phyloP scores from a whole-genome alignment of 2,329 filamentous ascomycete genomes.

The Phialemonium atrogriseum region DNA sequence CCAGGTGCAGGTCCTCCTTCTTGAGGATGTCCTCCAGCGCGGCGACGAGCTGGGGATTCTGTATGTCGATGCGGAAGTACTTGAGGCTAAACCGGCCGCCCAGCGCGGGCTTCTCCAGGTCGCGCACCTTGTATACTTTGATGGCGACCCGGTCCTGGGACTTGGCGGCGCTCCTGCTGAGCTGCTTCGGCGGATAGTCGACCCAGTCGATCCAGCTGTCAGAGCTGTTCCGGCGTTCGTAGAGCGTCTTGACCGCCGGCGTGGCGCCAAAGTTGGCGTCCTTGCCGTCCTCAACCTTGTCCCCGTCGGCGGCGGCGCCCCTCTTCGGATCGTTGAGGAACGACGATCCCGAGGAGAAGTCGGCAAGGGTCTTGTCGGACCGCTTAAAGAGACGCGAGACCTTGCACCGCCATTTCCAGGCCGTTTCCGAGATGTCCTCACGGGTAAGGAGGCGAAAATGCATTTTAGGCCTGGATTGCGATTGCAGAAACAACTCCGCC shows the following conservation, averaged over 20 bases:
- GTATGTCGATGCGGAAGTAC: slow-evolving; percentile 31
- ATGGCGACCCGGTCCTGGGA: slow-evolving; percentile 32
- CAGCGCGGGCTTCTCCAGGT: slow-evolving; percentile 29
- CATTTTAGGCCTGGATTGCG: too few species aligned
- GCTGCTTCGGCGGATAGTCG: slow-evolving; percentile 31
- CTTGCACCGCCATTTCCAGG: slow-evolving; percentile 18
- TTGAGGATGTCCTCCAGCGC: slow-evolving; percentile 34
- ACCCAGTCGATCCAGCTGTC: slow-evolving; percentile 25
- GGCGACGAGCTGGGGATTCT: slow-evolving; percentile 31
- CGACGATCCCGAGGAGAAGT: too few species aligned
- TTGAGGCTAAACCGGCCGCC: slow-evolving; percentile 27
- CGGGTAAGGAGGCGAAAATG: too few species aligned
- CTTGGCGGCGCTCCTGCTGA: slow-evolving; percentile 26
- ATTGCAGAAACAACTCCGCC: too few species aligned
- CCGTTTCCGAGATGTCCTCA: slow-evolving; percentile 10
- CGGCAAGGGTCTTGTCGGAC: slow-evolving; percentile 14
- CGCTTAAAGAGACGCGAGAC: slow-evolving; percentile 10
- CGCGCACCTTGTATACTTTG: slow-evolving; percentile 37
- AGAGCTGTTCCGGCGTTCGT: slow-evolving; percentile 23
- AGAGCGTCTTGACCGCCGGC: slow-evolving; percentile 27
- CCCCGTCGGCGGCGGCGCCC: slow-evolving; percentile 1
- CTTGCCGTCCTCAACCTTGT: slow-evolving; percentile 6
- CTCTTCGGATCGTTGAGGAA: too few species aligned
- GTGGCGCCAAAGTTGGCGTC: slow-evolving; percentile 12
- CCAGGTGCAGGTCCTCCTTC: slow-evolving; percentile 30